Evolutionary conservation across 345 rosid genomes (phyloP).

Genomic region (Eucalyptus virginea): DNA sequence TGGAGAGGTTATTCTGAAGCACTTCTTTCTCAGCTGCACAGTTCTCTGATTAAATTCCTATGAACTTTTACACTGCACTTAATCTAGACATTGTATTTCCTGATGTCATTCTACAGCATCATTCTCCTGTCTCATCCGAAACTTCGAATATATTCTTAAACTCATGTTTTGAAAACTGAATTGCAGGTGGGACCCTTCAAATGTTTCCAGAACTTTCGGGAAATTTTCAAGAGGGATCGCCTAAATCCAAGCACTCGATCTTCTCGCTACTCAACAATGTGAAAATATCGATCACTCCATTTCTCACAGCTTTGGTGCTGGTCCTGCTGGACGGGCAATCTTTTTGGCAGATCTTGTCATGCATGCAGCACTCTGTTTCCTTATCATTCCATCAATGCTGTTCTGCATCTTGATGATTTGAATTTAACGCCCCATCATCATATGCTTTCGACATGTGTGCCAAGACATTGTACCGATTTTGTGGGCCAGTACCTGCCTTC

Average conservation of each 20-base stretch:
- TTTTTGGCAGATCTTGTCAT: not conserved
- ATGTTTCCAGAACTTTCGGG: conserved; percentile 33
- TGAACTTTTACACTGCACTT: not conserved
- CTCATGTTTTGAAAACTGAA: not conserved
- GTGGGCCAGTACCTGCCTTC: not conserved
- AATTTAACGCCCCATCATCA: not conserved
- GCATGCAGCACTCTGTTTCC: not conserved
- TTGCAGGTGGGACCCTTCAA: conserved; percentile 37
- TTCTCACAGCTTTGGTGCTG: not conserved
- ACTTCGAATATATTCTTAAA: not conserved
- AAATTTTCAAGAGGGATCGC: conserved; percentile 28
- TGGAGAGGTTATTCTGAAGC: not conserved
- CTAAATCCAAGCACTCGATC: conserved; percentile 44
- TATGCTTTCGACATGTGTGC: not conserved
- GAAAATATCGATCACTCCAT: not conserved
- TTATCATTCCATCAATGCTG: not conserved
- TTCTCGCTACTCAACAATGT: conserved; percentile 34
- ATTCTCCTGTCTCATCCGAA: not conserved
- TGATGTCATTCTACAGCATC: not conserved
- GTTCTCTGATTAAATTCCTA: not conserved
- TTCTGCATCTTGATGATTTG: not conserved
- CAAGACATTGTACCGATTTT: not conserved
- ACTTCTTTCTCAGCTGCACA: not conserved
- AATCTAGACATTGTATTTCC: not conserved
- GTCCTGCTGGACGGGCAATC: not conserved